Percentiles rank a stretch among this genome's conserved stretches.
phyloP scores from a whole-genome alignment of 169 alveolate species.

The Babesia divergens region DNA sequence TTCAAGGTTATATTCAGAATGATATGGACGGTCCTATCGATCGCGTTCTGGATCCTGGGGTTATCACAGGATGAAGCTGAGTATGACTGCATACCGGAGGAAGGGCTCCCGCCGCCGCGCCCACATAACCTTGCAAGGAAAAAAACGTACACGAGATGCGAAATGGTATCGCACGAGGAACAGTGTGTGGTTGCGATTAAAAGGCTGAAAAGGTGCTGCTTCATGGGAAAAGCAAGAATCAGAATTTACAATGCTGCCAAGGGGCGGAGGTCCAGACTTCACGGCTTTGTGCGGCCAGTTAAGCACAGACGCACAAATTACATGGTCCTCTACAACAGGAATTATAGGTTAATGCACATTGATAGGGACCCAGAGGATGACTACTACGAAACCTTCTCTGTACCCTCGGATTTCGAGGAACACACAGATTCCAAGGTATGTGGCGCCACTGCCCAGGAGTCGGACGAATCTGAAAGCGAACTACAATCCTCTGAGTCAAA shows the following conservation, averaged over 20 bases:
- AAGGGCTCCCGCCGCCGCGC: too few species aligned
- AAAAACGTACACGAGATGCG: not conserved
- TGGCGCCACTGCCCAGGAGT: not conserved
- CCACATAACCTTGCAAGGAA: not conserved
- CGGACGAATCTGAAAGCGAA: slow-evolving; percentile 13
- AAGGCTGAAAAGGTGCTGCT: not conserved
- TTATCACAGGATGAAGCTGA: not conserved
- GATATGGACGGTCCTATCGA: slow-evolving; percentile 3
- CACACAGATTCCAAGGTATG: not conserved
- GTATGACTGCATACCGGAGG: not conserved
- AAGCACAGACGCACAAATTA: not conserved
- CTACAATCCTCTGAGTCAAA: not conserved
- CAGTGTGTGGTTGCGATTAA: not conserved
- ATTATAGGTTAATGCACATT: not conserved
- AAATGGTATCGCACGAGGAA: not conserved
- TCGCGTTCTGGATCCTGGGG: slow-evolving; percentile 3
- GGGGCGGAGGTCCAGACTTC: not conserved
- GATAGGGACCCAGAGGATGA: slow-evolving; percentile 11
- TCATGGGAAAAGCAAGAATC: not conserved
- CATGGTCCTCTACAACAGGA: not conserved
- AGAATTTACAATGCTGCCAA: slow-evolving; percentile 11
- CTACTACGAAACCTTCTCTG: slow-evolving; percentile 1
- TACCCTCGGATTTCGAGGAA: not conserved
- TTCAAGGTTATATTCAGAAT: slow-evolving; percentile 1
- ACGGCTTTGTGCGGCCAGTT: not conserved